Base-by-base conservation (phyloP, 768 basidiomycete genomes). In the Lactarius deliciosus region DNA sequence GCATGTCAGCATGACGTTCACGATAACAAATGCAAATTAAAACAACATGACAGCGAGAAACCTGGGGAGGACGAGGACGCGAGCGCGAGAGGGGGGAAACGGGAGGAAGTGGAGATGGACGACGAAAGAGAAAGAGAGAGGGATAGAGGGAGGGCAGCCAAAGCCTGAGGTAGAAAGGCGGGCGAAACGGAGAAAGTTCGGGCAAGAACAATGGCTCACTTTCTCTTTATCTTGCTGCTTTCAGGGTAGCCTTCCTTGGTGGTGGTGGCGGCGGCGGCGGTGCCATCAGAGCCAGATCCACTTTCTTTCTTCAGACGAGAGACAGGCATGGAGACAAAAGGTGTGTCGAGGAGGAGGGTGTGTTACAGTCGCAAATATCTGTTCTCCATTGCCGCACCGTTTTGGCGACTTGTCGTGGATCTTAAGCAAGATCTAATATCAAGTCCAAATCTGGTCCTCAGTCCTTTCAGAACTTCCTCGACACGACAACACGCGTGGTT, bases 141-240 rank as follows among this genome's bases (percentile, higher is more conserved):
- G 63, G 18, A 32, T 38, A 5, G 74, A 71, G 69, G 72, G 75
- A 63, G 75, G 72, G 75, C 74, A 74, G 75, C 71, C 72, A 72
- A 70, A 71, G 72, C 69, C 72, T 70, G 77, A 79, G 77, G 79
- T 76, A 77, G 76, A 77, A 78, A 77, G 80, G 76, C 65, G 65
- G 65, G 50, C 77, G 77, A 77, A 75, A 73, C 84, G 86, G 86
- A 79, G 80, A 85, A 87, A 83, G 71, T 64, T 85, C 85, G 82
- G 81, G 74, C 76, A 81, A 79, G 75, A 73, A 40, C 47, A 66
- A 56, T 66, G 62, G 85, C 89, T 77, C 79, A 90, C 89, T 90
- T 91, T 85, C 88, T 83, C 81, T 90, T 90, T 79, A 81, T 83
- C 80, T 86, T 89, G 80, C 82, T 85, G 78, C 83, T 87, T 82